These are phyloP conservation scores for Beauveria caledonica DNA, from an alignment of 2,329 filamentous ascomycete genomes.

Conservation along the genomic window DNA sequence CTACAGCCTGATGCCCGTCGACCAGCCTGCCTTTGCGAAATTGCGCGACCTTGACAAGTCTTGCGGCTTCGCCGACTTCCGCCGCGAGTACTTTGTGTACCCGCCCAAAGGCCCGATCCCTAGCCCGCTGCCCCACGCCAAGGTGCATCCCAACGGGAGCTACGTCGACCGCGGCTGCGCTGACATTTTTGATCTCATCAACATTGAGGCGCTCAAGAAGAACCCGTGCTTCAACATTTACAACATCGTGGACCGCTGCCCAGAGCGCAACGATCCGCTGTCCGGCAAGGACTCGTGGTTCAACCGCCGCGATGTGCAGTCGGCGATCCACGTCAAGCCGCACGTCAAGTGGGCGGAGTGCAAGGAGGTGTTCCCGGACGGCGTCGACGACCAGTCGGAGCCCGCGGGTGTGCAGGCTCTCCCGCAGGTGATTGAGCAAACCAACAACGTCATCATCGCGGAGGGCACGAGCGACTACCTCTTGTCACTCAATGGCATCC, in stretches of 20 bases:
- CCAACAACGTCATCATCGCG: conserved; percentile 63
- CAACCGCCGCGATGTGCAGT: conserved; percentile 60
- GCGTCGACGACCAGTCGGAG: conserved; percentile 40
- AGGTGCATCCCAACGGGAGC: conserved; percentile 21
- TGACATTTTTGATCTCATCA: conserved; percentile 45
- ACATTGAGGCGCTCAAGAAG: conserved; percentile 40
- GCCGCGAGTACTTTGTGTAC: conserved; percentile 56
- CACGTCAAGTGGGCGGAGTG: conserved; percentile 47
- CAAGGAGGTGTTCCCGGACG: conserved; percentile 27
- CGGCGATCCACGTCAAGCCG: conserved; percentile 55
- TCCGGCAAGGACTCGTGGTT: conserved; percentile 69
- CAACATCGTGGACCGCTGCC: conserved; percentile 64
- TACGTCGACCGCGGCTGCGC: conserved; percentile 41
- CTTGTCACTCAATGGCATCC: conserved; percentile 58
- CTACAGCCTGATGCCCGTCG: conserved; percentile 53
- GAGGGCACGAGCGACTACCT: conserved; percentile 65
- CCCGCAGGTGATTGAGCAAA: conserved; percentile 63
- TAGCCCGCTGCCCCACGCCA: conserved; percentile 33
- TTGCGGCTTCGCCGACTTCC: conserved; percentile 56
- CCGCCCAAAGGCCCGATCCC: conserved; percentile 58
- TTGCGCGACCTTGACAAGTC: conserved; percentile 43
- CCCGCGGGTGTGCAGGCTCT: conserved; percentile 41
- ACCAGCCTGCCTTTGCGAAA: conserved; percentile 45
- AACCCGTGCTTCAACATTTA: conserved; percentile 81
- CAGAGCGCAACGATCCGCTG: conserved; percentile 59